phyloP scores from a whole-genome alignment of 495 filamentous ascomycete species.

The Lophiostoma macrostomum region DNA sequence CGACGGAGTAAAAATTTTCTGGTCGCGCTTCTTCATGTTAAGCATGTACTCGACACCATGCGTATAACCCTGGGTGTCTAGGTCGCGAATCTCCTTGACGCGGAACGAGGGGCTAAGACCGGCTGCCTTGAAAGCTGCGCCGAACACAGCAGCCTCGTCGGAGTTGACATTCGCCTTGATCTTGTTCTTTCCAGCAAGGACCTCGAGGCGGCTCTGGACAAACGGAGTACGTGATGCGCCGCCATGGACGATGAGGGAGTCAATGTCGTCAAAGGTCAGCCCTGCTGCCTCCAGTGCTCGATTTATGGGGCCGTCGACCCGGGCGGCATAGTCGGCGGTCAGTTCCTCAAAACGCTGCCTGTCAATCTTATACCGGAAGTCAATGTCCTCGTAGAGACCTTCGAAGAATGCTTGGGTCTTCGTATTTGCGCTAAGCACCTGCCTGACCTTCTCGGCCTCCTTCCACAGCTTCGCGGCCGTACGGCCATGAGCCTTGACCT shows the following conservation, averaged over 20 bases:
- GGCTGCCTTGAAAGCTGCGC: constrained; percentile 91
- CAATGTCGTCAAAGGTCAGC: constrained; percentile 70
- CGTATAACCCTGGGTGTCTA: constrained; percentile 69
- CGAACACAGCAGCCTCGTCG: constrained; percentile 95
- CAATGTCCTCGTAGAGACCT: constrained; percentile 81
- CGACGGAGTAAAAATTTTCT: constrained; percentile 75
- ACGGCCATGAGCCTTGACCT: constrained; percentile 73
- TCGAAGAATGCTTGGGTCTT: constrained; percentile 80
- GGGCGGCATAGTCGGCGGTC: constrained; percentile 62
- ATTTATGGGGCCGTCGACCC: constrained; percentile 67
- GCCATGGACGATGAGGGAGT: constrained; percentile 90
- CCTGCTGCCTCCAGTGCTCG: constrained; percentile 72
- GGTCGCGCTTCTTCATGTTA: constrained; percentile 59
- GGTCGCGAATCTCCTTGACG: constrained; percentile 89
- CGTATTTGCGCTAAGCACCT: constrained; percentile 89
- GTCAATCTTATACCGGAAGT: constrained; percentile 89
- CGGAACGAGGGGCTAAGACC: constrained; percentile 88
- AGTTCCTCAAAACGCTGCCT: constrained; percentile 79
- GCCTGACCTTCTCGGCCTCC: constrained; percentile 81
- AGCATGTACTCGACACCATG: constrained; percentile 64
- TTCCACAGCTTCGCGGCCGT: constrained; percentile 85
- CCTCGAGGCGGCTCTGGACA: constrained; percentile 85
- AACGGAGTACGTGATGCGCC: constrained; percentile 90
- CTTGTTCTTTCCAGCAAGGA: constrained; percentile 67
- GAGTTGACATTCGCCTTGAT: constrained; percentile 92